Conservation (phyloP, 2,329 filamentous ascomycete species). For the Arthroderma sp. region DNA sequence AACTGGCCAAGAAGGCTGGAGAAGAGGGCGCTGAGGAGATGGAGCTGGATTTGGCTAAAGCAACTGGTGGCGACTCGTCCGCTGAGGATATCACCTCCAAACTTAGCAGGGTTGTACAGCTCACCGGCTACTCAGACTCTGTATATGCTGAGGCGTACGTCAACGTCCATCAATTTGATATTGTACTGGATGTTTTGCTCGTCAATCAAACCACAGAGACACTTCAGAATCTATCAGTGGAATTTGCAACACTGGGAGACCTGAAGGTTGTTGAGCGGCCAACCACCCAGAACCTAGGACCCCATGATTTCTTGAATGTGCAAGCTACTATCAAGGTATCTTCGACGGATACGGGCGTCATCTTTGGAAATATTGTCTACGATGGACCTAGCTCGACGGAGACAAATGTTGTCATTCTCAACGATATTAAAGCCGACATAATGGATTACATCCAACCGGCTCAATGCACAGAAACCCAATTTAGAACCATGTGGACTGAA, state of each 20-base stretch:
- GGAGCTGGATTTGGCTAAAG: conserved; percentile 80
- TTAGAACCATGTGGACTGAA: conserved; percentile 99
- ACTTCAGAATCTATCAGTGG: conserved; percentile 89
- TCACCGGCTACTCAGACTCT: conserved; percentile 94
- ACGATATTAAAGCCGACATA: conserved; percentile 95
- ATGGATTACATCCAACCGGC: conserved; percentile 99
- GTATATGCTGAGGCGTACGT: conserved; percentile 99
- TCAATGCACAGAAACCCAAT: conserved; percentile 92
- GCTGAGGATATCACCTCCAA: conserved; percentile 85
- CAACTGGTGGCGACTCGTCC: conserved; percentile 75
- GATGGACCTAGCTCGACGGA: conserved; percentile 85
- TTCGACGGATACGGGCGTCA: conserved; percentile 93
- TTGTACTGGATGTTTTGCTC: conserved; percentile 86
- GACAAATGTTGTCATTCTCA: conserved; percentile 92
- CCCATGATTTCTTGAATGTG: conserved; percentile 95
- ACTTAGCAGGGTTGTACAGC: conserved; percentile 86
- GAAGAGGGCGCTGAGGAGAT: conserved; percentile 72
- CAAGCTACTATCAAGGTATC: conserved; percentile 98
- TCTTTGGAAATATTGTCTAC: conserved; percentile 97
- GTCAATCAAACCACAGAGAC: conserved; percentile 97
- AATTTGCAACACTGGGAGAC: conserved; percentile 96
- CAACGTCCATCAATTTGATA: conserved; percentile 97
- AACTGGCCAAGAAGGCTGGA: conserved; percentile 82
- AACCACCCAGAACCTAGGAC: conserved; percentile 87
- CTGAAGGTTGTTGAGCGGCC: conserved; percentile 95